These are phyloP conservation scores for Datura wrightii DNA, from an alignment of 257 asterid genomes.

Conservation along the genomic window DNA sequence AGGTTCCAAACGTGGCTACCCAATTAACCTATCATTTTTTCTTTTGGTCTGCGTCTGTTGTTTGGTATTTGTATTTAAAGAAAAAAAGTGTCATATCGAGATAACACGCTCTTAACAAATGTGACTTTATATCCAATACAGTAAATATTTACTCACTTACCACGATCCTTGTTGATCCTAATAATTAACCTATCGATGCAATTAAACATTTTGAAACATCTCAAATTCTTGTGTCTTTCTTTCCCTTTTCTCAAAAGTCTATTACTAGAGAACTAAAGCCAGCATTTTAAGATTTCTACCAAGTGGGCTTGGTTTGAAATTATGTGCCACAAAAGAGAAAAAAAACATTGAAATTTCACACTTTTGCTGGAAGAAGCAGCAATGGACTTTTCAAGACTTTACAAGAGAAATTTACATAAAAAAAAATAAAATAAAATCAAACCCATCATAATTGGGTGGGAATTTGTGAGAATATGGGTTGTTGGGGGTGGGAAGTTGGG, in stretches of 20 bases:
- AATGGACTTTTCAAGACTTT: neutral
- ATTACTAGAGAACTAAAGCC: neutral
- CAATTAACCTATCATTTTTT: neutral
- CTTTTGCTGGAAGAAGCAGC: slow-evolving; percentile 14
- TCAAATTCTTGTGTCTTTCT: slow-evolving; percentile 4
- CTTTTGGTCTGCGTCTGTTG: no score
- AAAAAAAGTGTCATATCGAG: no score
- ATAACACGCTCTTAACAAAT: no score
- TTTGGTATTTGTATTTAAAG: no score
- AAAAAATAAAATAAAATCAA: neutral
- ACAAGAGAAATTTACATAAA: neutral
- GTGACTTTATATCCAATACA: no score
- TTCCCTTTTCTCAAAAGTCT: slow-evolving; percentile 3
- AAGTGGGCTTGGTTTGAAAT: neutral
- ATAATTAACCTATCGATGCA: neutral
- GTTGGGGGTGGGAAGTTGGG: slow-evolving; percentile 28
- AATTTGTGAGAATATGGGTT: slow-evolving; percentile 29
- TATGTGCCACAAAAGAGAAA: neutral
- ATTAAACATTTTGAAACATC: slow-evolving; percentile 13
- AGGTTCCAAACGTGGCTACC: neutral
- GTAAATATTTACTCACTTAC: no score
- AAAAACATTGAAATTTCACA: neutral
- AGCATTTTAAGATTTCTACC: neutral
- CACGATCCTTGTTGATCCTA: no score
- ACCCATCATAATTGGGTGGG: neutral